Evolutionary conservation across 2,329 filamentous ascomycete species (phyloP), one percentile per base, ranked within the genome.

Genomic region (Xylaria arbuscula): DNA sequence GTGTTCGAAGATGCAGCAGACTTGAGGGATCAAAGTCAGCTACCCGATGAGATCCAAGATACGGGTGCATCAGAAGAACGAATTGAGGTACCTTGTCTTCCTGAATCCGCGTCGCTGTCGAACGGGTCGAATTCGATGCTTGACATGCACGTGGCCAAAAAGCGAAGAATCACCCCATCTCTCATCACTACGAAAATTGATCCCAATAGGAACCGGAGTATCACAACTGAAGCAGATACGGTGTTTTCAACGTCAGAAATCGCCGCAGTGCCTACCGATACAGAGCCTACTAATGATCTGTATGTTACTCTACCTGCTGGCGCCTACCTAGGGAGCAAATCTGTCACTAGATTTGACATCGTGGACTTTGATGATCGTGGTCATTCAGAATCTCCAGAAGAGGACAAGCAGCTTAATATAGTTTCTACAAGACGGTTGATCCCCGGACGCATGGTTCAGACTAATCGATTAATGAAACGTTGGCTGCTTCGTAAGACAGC

Each of bases 301-400:
- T 19, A 62, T 45, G 55, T 54, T 28, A 55, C 57, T 32, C 32
- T 58, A 7, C 3, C n/a, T 28, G 19, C 55, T 8, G 58, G 56
- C 13, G 61, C 64, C 38, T 78, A 78, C 59, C 72, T 79, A 6
- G 77, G 76, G 38, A 48, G 62, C 40, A 66, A 75, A 54, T 69
- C 76, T 57, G 19, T 75, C 13, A 74, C 70, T 10, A 72, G 75
- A 56, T 65, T 77, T 62, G 74, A 77, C 42, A 70, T 79, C 5
- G 42, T 72, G 13, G 67, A 73, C 19, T 63, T 64, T 17, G 19
- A 61, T 45, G 32, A 53, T 3, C 54, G 58, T n/a, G 28, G 19
- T 10, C 42, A 50, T 15, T 51, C 53, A 6, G 56, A 42, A 0
- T 56, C 19, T 9, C 63, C 56, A 10, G 24, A 62, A 17, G 57